Base-by-base conservation (phyloP, 331 rosid species). In the Acacia pycnantha region DNA sequence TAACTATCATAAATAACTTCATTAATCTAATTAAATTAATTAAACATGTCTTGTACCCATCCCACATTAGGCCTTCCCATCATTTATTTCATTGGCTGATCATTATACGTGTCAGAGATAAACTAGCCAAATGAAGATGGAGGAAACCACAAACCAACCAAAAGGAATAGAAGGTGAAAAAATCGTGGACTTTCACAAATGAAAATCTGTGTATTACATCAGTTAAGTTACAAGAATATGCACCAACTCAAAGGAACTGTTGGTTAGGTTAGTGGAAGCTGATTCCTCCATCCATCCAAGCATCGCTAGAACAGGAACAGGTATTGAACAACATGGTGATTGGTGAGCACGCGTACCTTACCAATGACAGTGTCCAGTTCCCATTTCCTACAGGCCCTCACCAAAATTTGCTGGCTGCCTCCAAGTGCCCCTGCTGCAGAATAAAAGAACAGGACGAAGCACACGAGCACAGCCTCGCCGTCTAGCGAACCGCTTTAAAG, bases 391-490 rank as follows among this genome's bases (percentile, higher is more conserved):
- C 59, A 72, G 83, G 78, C 73, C 70, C 77, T 58, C 79, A 59
- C 44, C 29, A 78, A 74, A 24, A 71, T 70, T 69, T 74, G 84
- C 84, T 51, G 65, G 82, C 85, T 24, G 83, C 87, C 10, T 77
- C 76, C 76, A 70, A 84, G 74, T 27, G 44, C 72, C 75, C 31
- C 78, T 15, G 78, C 82, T 81, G 73, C 78, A 77, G 75, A 67
- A 81, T 74, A 79, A 71, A 70, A 77, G 50, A 46, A 70, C 47
- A 54, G 35, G 73, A 56, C 8, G 27, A 43, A 56, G 66, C 33
- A 22, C 66, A 22, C 33, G 0, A 14, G 83, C 78, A 87, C 82
- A 80, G 82, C 85, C 84, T 82, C 70, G 67, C 81, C 69, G 68
- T 80, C 84, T 35, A 29, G 85, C n/a, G 68, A 73, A 50, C 31